Base-by-base conservation (phyloP, 2,329 filamentous ascomycete species). In the Myriosclerotinia scirpicola region DNA sequence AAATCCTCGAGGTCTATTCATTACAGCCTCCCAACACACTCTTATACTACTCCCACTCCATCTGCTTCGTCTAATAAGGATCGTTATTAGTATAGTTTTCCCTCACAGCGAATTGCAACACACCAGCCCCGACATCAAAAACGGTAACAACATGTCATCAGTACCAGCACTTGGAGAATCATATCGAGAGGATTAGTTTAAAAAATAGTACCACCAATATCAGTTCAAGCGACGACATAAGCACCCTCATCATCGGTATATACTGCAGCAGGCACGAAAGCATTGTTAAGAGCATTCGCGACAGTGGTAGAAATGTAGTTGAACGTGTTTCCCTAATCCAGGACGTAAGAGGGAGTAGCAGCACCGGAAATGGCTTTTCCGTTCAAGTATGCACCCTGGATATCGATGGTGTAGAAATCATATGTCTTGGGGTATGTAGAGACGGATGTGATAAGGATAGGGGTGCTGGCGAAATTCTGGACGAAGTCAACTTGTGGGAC, bases 91-190 rank as follows among this genome's bases (percentile, higher is more conserved):
- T 30, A 67, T 75, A 73, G n/a, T 70, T 71, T 38, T 72, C 72
- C 46, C 73, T 69, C 38, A 64, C 73, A 26, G 81, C 79, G 71
- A 84, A 83, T n/a, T 78, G 73, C 79, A 84, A 79, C 73, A 80
- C 75, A 54, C 75, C 75, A 26, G 76, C 78, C 14, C 80, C 81
- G 67, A 84, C 77, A 75, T 84, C 82, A 73, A 81, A 83, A 1
- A 84, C 81, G 12, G 79, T 75, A 5, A 84, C 73, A 0, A 84
- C 82, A 68, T 81, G 26, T 70, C 59, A 42, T 68, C 36, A 63
- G 69, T 73, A 20, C 59, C 67, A 20, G 66, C 67, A 26, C n/a
- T n/a, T 70, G 38, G 8, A 73, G 56, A 15, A 77, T 75, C 72
- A 77, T 68, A 58, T 78, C 77, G n/a, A 72, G 66, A 6, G 74